A percentile compares a stretch with the other conserved stretches of the same genome.
phyloP scores from a whole-genome alignment of 768 basidiomycete genomes.

The Russula griseocarnosa region DNA sequence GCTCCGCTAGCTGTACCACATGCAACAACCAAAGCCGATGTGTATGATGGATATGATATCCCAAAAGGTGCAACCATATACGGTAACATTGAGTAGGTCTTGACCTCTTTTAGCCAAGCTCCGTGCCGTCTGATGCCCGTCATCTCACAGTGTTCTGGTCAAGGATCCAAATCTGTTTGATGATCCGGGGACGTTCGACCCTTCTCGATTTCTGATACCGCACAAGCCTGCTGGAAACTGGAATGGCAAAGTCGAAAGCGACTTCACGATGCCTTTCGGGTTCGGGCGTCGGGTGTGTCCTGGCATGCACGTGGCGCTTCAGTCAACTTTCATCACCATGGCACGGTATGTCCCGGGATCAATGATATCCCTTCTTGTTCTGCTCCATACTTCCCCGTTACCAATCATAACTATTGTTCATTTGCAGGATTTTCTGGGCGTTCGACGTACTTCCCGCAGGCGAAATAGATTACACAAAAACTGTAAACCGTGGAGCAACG shows the following conservation, averaged over 20 bases:
- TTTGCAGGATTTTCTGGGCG: constrained; percentile 26
- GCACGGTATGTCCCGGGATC: neutral
- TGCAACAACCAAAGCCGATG: constrained; percentile 7
- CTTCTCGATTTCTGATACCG: constrained; percentile 29
- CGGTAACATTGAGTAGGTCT: constrained; percentile 17
- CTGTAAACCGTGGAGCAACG: neutral
- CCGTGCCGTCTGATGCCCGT: neutral
- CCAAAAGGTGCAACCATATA: constrained; percentile 15
- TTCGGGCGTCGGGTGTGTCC: constrained; percentile 30
- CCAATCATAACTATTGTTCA: neutral
- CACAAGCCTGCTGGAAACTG: constrained; percentile 4
- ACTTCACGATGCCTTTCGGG: constrained; percentile 28
- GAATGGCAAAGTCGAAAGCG: constrained; percentile 17
- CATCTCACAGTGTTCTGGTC: constrained; percentile 22
- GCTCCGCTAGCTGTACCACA: constrained; percentile 17
- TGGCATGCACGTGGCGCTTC: constrained; percentile 26
- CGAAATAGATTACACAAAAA: constrained; percentile 2
- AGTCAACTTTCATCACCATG: constrained; percentile 3
- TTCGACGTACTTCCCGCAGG: constrained; percentile 22
- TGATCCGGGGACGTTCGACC: constrained; percentile 28
- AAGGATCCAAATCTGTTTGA: constrained; percentile 29
- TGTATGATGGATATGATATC: constrained; percentile 20
- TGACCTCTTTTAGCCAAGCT: neutral
- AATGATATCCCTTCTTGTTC: neutral
- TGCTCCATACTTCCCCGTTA: neutral